A percentile compares a stretch with the other conserved stretches of the same genome.
Evolutionary conservation across 805 yeast species (phyloP).

Genomic region (Pichia thaimueangensis): DNA sequence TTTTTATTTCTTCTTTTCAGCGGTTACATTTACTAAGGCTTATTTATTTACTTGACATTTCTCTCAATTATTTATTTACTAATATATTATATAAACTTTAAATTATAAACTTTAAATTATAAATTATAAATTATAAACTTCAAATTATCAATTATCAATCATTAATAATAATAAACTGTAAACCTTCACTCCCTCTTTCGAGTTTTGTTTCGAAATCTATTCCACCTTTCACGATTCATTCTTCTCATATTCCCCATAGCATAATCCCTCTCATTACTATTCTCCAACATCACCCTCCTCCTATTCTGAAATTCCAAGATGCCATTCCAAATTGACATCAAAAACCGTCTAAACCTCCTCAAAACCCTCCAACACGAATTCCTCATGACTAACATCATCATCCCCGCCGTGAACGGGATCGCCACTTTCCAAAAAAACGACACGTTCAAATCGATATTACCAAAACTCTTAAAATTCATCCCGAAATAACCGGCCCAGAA

Average conservation of each 20-base stretch:
- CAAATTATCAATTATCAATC: too few relatives aligned
- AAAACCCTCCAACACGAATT: conserved; percentile 15
- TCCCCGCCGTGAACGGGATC: conserved; percentile 33
- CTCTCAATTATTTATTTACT: not conserved
- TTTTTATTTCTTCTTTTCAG: too few relatives aligned
- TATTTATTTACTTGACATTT: too few relatives aligned
- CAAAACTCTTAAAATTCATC: conserved; percentile 44
- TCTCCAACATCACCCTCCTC: not conserved
- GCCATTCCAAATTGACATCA: not conserved
- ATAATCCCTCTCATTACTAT: too few relatives aligned
- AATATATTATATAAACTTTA: too few relatives aligned
- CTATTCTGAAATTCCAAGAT: not conserved
- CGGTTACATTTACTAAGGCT: too few relatives aligned
- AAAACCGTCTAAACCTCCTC: conserved; percentile 6
- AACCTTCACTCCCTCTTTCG: not conserved
- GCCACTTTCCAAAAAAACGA: conserved; percentile 44
- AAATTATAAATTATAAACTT: too few relatives aligned
- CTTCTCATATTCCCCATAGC: too few relatives aligned
- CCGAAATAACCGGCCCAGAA: conserved; percentile 60
- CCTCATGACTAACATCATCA: conserved; percentile 34
- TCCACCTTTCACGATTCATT: not conserved
- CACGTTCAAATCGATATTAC: conserved; percentile 33
- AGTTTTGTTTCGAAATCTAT: not conserved
- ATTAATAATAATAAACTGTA: too few relatives aligned
- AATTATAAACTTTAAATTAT: too few relatives aligned